A percentile compares a stretch with the other conserved stretches of the same genome.
phyloP scores from a whole-genome alignment of 2,329 filamentous ascomycete genomes.

The Diaporthe sp. region DNA sequence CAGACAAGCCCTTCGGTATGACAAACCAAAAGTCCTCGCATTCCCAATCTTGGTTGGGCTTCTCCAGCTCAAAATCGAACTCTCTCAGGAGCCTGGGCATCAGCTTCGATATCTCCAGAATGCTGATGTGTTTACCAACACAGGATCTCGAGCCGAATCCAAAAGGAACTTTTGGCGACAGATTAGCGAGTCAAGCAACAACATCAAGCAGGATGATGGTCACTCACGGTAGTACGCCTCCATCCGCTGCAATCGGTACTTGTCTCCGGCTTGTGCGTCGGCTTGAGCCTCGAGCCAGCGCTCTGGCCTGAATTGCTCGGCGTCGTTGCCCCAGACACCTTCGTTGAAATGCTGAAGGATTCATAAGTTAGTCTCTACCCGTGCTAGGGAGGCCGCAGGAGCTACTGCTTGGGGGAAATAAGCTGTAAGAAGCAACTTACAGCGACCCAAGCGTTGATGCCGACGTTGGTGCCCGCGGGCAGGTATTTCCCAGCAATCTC shows the following conservation, averaged over 20 bases:
- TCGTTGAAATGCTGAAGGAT: constrained; percentile 29
- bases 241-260: constrained; percentile 34
- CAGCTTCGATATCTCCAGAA: constrained; percentile 39
- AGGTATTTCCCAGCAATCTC: constrained; percentile 50
- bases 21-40: constrained; percentile 37
- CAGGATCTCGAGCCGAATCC: constrained; percentile 37
- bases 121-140: constrained; percentile 37
- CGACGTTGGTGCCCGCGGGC: constrained; percentile 37
- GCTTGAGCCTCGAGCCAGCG: constrained; percentile 39
- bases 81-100: constrained; percentile 37
- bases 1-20: constrained; percentile 27
- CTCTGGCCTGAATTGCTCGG: constrained; percentile 37
- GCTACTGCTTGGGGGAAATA: background rate
- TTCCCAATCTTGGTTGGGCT: constrained; percentile 28
- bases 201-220: background rate
- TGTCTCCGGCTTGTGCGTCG: constrained; percentile 10
- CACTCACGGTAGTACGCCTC: constrained; percentile 34
- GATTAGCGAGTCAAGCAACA: background rate
- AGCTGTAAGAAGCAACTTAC: background rate
- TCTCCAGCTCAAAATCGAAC: constrained; percentile 38
- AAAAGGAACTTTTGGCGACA: constrained; percentile 26
- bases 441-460: constrained; percentile 40
- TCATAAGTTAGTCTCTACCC: background rate
- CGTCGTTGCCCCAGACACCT: constrained; percentile 37
- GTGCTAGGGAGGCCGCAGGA: background rate